phyloP scores from a whole-genome alignment of 441 rosid species.

The Pelargonium australe region DNA sequence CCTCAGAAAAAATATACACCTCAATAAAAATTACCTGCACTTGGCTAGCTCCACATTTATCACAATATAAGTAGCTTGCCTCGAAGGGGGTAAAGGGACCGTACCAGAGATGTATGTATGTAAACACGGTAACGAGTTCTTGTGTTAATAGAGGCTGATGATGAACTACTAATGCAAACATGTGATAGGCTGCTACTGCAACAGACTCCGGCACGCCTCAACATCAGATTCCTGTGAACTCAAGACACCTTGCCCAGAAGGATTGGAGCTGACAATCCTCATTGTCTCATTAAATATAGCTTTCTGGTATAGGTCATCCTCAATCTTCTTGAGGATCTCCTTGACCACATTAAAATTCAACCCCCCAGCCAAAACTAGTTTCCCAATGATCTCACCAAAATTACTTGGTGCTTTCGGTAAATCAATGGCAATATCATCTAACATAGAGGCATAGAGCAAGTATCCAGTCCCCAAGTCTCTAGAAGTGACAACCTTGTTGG shows the following conservation, averaged over 20 bases:
- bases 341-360: slow-evolving; percentile 47
- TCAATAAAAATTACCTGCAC: slow-evolving; percentile 22
- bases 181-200: slow-evolving; percentile 17
- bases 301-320: slow-evolving; percentile 50
- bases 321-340: slow-evolving; percentile 60
- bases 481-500: slow-evolving; percentile 42
- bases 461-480: slow-evolving; percentile 61
- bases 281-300: slow-evolving; percentile 47
- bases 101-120: not conserved
- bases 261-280: slow-evolving; percentile 31
- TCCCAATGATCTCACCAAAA: slow-evolving; percentile 74
- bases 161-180: not conserved
- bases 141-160: not conserved
- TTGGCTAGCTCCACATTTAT: slow-evolving; percentile 24
- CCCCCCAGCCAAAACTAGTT: slow-evolving; percentile 42
- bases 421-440: slow-evolving; percentile 82
- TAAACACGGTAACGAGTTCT: too few relatives aligned
- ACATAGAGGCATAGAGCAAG: slow-evolving; percentile 53
- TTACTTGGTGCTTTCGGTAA: slow-evolving; percentile 68
- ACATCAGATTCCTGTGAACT: slow-evolving; percentile 52
- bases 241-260: slow-evolving; percentile 38
- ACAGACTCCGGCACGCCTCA: slow-evolving; percentile 51
- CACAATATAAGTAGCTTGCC: slow-evolving; percentile 29
- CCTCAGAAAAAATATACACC: slow-evolving; percentile 36
- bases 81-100: slow-evolving; percentile 9